These are phyloP conservation scores for Tetrahymena elliotti DNA, from an alignment of 73 alveolate genomes.

Conservation along the genomic window DNA sequence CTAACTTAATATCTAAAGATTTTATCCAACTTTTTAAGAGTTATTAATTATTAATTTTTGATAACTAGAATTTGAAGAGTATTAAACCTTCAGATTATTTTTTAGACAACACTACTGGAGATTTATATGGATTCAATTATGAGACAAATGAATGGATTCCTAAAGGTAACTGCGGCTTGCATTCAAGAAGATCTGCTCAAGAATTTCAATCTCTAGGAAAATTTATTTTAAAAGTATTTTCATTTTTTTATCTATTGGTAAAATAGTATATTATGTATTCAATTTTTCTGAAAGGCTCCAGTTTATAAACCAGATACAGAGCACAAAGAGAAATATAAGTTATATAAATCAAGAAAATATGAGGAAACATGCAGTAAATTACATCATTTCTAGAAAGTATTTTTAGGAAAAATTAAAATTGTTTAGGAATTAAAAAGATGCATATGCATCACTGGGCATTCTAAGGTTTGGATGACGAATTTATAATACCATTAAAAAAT, in stretches of 20 bases:
- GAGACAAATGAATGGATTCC: conserved; percentile 80
- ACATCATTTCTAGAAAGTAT: background rate
- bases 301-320: background rate
- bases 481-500: conserved; percentile 64
- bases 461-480: conserved; percentile 56
- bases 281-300: background rate
- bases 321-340: background rate
- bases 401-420: background rate
- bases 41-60: background rate
- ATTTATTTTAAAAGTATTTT: conserved; percentile 17
- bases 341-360: background rate
- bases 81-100: conserved; percentile 58
- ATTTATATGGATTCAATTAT: conserved; percentile 63
- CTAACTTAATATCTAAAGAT: background rate
- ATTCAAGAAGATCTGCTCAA: conserved; percentile 50
- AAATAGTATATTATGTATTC: too few relatives aligned
- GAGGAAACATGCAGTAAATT: background rate
- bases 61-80: conserved; percentile 34
- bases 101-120: conserved; percentile 90
- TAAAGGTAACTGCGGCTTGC: conserved; percentile 86
- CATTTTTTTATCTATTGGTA: background rate
- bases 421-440: conserved; percentile 9
- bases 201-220: conserved; percentile 37
- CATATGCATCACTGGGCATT: conserved; percentile 26
- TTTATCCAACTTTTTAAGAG: background rate